Evolutionary conservation across 2,329 filamentous ascomycete species (phyloP).

Genomic region (Penicillium sp.): DNA sequence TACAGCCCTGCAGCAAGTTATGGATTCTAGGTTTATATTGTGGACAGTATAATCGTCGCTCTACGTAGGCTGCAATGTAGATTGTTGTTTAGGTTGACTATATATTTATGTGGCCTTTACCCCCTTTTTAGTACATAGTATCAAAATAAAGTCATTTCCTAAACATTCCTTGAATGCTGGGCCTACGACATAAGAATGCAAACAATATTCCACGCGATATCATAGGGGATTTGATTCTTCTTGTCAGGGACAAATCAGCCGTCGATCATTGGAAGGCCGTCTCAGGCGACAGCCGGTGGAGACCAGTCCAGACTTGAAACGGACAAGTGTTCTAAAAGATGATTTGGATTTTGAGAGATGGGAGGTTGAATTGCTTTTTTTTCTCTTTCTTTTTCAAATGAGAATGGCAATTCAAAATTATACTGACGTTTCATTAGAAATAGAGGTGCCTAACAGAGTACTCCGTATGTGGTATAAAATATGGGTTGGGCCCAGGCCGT

Average conservation of each 20-base stretch:
- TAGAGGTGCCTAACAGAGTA: not conserved
- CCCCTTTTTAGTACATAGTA: too few relatives aligned
- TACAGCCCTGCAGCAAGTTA: not conserved
- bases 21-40: too few relatives aligned
- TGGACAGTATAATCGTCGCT: not conserved
- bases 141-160: not conserved
- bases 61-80: not conserved
- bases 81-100: not conserved
- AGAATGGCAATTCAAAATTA: not conserved
- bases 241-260: not conserved
- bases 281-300: not conserved
- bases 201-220: not conserved
- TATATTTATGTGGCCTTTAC: not conserved
- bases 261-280: not conserved
- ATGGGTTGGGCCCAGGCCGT: not conserved
- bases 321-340: not conserved
- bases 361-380: not conserved
- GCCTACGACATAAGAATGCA: not conserved
- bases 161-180: not conserved
- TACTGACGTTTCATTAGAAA: not conserved
- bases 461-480: not conserved
- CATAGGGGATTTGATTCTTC: not conserved
- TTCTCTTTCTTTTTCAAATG: not conserved
- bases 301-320: constrained; percentile 9
- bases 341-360: not conserved